Evolutionary conservation across 2,329 filamentous ascomycete genomes (phyloP), one percentile per base, ranked within the genome.

Genomic region (Alternaria sp.): DNA sequence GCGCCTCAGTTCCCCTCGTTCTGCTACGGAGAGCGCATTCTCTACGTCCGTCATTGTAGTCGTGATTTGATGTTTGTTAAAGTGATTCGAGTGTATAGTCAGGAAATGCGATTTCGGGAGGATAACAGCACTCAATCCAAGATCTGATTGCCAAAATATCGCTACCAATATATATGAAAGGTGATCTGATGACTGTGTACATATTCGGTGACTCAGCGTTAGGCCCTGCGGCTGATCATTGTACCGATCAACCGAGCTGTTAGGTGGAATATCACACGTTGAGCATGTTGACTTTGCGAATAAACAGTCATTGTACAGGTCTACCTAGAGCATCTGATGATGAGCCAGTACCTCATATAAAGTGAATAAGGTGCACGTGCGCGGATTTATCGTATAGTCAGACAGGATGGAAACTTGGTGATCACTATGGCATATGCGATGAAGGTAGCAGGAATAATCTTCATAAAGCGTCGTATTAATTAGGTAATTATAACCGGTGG

Each of bases 11-110:
- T 46, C 51, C 53, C 44, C 60, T 52, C 60, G 50, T 27, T 12
- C 40, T 52, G 45, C 51, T 40, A 62, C 60, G 6, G 55, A 55
- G 12, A 62, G 50, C 6, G 60, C 60, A 16, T 59, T 59, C 34
- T 59, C 56, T 40, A 59, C 60, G 60, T 62, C 60, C 18, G 60
- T 59, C 60, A 62, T 62, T 46, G 32, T 59, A 41, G 38, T 48
- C 4, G 43, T 27, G 8, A n/a, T 11, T 28, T 41, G 4, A 16
- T 45, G 3, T 27, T 8, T 27, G 11, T 32, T 9, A 14, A 12
- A 51, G 20, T n/a, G 7, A n/a, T 22, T 40, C 11, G 18, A 6
- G 8, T 2, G 10, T n/a, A 20, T 18, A 22, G 4, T 36, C 22
- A n/a, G 5, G 5, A 22, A 22, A 25, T 32, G 5, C 11, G 45